Percentiles rank a stretch among this genome's conserved stretches.
These are phyloP conservation scores for Dillenia turbinata DNA, from an alignment of 164 flowering plant genomes.

Conservation along the genomic window DNA sequence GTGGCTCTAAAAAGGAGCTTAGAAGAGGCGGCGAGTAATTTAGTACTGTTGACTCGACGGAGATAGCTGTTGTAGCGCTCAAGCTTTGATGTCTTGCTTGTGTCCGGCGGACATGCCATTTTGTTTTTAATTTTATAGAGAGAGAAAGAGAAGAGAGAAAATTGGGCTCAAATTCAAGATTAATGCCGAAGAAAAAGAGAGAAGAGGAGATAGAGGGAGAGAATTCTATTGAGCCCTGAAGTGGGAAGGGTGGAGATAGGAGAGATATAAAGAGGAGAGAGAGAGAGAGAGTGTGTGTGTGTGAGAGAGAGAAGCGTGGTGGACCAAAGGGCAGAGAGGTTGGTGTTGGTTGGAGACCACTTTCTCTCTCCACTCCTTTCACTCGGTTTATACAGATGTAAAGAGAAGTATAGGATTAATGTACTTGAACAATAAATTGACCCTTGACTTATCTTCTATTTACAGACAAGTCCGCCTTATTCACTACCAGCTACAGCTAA, in stretches of 20 bases:
- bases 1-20: constrained; percentile 77
- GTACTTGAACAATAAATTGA: too few species aligned
- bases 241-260: constrained; percentile 4
- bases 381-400: too few species aligned
- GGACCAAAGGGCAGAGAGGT: constrained; percentile 6
- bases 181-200: too few species aligned
- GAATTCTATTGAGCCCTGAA: constrained; percentile 20
- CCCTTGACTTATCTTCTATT: too few species aligned
- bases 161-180: too few species aligned
- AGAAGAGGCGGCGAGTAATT: constrained; percentile 69
- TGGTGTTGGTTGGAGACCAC: constrained; percentile 31
- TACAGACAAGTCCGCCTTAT: too few species aligned
- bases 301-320: constrained; percentile 7
- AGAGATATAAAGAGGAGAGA: constrained; percentile 16
- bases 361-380: constrained; percentile 4
- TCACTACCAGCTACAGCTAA: too few species aligned
- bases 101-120: constrained; percentile 51
- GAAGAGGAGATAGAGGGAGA: not conserved
- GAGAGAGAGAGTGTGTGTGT: not conserved
- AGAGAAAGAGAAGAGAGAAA: not conserved
- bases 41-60: constrained; percentile 64
- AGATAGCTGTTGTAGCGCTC: constrained; percentile 85
- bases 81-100: constrained; percentile 63
- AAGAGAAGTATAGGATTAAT: too few species aligned
- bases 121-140: too few species aligned